Evolutionary conservation across 495 filamentous ascomycete genomes (phyloP).

Genomic region (Tirmania nivea): DNA sequence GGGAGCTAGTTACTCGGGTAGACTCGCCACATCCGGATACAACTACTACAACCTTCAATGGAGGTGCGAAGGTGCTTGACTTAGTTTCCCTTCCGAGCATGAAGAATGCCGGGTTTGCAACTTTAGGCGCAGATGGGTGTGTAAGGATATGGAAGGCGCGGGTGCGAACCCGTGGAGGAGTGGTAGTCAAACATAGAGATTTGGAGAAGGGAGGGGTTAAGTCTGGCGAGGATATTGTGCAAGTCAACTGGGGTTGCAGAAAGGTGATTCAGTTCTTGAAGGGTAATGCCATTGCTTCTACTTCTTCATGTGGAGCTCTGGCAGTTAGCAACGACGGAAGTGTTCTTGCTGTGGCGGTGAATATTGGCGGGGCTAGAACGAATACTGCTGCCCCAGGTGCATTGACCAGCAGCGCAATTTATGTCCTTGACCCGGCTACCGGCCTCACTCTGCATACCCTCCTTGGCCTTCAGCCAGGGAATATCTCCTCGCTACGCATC

Average conservation of each 20-base stretch:
- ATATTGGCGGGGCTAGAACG: constrained; percentile 1
- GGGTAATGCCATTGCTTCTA: constrained; percentile 20
- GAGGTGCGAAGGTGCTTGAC: constrained; percentile 40
- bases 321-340: constrained; percentile 77
- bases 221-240: constrained; percentile 19
- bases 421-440: constrained; percentile 37
- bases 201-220: constrained; percentile 3
- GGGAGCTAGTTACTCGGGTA: constrained; percentile 60
- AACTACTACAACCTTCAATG: constrained; percentile 11
- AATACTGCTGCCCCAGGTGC: constrained; percentile 11
- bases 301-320: constrained; percentile 28
- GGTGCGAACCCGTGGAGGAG: constrained; percentile 34
- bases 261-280: constrained; percentile 33
- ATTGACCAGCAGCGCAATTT: constrained; percentile 29
- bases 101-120: constrained; percentile 43
- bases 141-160: constrained; percentile 61
- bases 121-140: constrained; percentile 55
- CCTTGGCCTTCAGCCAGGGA: constrained; percentile 31
- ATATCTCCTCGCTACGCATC: constrained; percentile 34
- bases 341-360: constrained; percentile 36
- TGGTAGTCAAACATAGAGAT: constrained; percentile 31
- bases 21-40: constrained; percentile 52
- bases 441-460: constrained; percentile 33
- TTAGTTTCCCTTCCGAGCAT: constrained; percentile 40
- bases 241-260: constrained; percentile 54